Percentiles rank a stretch among this genome's conserved stretches.
phyloP scores from a whole-genome alignment of 2,329 filamentous ascomycete genomes.

The Beauveria sp. region DNA sequence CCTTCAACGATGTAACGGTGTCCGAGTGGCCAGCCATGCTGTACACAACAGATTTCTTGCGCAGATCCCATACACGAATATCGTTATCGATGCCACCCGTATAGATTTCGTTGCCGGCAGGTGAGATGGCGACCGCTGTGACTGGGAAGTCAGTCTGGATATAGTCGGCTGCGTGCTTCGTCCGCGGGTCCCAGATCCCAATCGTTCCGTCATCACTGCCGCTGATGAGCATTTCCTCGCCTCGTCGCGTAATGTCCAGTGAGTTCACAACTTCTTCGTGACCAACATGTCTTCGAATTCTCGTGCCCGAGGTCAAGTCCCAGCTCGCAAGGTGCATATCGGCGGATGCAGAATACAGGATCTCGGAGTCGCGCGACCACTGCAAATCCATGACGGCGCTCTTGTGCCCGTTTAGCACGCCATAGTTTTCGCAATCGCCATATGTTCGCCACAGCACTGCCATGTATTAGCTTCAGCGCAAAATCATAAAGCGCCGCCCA shows the following conservation, averaged over 20 bases:
- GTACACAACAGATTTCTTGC: conserved; percentile 84
- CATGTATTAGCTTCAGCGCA: conserved; percentile 11
- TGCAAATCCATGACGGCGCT: conserved; percentile 87
- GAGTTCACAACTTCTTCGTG: conserved; percentile 96
- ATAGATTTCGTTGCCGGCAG: conserved; percentile 92
- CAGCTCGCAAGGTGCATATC: conserved; percentile 91
- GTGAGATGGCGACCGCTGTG: conserved; percentile 82
- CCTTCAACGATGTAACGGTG: conserved; percentile 78
- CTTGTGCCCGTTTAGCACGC: conserved; percentile 78
- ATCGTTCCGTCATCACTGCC: conserved; percentile 91
- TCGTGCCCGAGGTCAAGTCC: conserved; percentile 85
- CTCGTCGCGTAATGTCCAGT: conserved; percentile 79
- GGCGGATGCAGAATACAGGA: conserved; percentile 86
- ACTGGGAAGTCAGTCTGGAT: conserved; percentile 89
- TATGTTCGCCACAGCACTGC: conserved; percentile 89
- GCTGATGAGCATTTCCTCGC: conserved; percentile 83
- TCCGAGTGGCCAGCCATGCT: conserved; percentile 84
- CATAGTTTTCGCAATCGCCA: conserved; percentile 91
- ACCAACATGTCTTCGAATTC: conserved; percentile 85
- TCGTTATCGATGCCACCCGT: conserved; percentile 94
- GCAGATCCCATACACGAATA: conserved; percentile 93
- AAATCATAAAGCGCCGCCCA: not conserved
- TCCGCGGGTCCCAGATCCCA: conserved; percentile 90
- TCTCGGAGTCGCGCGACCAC: conserved; percentile 91
- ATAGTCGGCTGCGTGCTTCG: conserved; percentile 80